These are phyloP conservation scores for Nymphaea thermarum DNA, from an alignment of 164 flowering plant genomes.

Conservation along the genomic window DNA sequence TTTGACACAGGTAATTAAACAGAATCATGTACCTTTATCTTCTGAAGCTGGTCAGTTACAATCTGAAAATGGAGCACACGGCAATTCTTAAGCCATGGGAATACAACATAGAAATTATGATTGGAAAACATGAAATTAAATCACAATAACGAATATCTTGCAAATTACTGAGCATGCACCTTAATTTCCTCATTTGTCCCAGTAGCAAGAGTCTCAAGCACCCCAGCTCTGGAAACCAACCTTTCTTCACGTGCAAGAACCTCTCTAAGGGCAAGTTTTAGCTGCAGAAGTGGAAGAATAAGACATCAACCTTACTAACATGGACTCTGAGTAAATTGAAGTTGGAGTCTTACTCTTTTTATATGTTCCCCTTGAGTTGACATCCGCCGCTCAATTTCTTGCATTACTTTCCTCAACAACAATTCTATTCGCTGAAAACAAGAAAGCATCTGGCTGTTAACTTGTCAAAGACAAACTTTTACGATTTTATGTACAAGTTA, in stretches of 20 bases:
- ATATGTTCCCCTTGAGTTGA: conserved; percentile 61
- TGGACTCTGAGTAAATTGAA: background rate
- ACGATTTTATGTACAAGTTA: too few species aligned
- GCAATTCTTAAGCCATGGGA: background rate
- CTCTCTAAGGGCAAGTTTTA: conserved; percentile 48
- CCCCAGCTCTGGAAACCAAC: conserved; percentile 50
- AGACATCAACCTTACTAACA: background rate
- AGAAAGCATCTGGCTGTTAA: too few species aligned
- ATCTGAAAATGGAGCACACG: conserved; percentile 25
- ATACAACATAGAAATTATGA: background rate
- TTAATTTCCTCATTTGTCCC: conserved; percentile 73
- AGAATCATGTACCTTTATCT: conserved; percentile 41
- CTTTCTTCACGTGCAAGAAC: conserved; percentile 53
- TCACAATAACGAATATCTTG: background rate
- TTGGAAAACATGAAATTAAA: background rate
- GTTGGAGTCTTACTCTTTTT: conserved; percentile 36
- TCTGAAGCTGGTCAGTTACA: conserved; percentile 50
- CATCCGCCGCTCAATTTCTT: conserved; percentile 63
- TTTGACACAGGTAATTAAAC: background rate
- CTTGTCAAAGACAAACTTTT: background rate
- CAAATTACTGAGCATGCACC: conserved; percentile 26
- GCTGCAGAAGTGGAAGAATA: conserved; percentile 35
- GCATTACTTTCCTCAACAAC: conserved; percentile 51
- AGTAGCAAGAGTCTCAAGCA: conserved; percentile 68
- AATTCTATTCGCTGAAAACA: conserved; percentile 43